Evolutionary conservation across 2,329 filamentous ascomycete genomes (phyloP).

Genomic region (Trichoderma sp.): DNA sequence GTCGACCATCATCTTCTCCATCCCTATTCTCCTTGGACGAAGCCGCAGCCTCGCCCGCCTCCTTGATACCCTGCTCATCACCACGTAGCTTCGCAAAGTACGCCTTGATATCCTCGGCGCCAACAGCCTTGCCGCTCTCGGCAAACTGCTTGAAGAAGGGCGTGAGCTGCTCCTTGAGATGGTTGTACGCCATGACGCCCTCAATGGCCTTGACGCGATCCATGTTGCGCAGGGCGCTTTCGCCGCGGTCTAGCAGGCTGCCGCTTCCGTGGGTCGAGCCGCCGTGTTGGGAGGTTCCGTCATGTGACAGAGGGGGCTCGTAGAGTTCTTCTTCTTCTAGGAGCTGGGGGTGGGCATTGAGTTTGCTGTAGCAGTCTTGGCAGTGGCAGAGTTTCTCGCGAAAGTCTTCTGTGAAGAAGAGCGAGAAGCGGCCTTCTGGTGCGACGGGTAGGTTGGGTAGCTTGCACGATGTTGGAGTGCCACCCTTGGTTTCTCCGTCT

Average conservation of each 20-base stretch:
- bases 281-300: constrained; percentile 57
- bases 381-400: constrained; percentile 84
- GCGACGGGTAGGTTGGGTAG: constrained; percentile 60
- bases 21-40: constrained; percentile 42
- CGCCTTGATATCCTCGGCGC: constrained; percentile 92
- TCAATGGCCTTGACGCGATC: constrained; percentile 93
- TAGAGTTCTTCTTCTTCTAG: constrained; percentile 94
- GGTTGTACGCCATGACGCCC: constrained; percentile 97
- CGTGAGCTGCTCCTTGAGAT: constrained; percentile 94
- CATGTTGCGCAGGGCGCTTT: constrained; percentile 87
- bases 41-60: constrained; percentile 60
- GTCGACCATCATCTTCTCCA: constrained; percentile 45
- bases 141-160: constrained; percentile 93
- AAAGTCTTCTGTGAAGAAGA: constrained; percentile 82
- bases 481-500: neutral
- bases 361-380: constrained; percentile 72
- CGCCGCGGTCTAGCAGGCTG: constrained; percentile 86
- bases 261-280: constrained; percentile 71
- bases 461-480: constrained; percentile 55
- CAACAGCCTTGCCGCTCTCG: constrained; percentile 83
- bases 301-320: constrained; percentile 82
- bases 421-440: constrained; percentile 67
- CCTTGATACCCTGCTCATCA: constrained; percentile 74
- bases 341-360: constrained; percentile 75
- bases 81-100: constrained; percentile 95